phyloP scores from a whole-genome alignment of 192 early-diverging fungal species.

The Entomortierella beljakovae region DNA sequence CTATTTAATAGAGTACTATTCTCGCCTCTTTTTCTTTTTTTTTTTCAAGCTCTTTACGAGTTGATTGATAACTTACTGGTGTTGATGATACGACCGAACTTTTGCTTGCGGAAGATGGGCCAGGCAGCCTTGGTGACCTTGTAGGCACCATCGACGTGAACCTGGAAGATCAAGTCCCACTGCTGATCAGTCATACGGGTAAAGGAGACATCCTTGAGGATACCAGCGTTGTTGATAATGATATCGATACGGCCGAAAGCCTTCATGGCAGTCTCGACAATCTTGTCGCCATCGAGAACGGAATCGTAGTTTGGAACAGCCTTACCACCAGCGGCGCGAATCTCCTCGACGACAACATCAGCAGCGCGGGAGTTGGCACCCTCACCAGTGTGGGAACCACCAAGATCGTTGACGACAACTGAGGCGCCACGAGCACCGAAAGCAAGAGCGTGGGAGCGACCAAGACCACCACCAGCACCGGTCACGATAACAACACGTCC shows the following conservation, averaged over 20 bases:
- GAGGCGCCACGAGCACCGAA: constrained; percentile 92
- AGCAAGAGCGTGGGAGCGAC: constrained; percentile 91
- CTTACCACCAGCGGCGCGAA: constrained; percentile 85
- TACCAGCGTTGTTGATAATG: constrained; percentile 98
- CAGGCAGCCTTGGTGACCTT: constrained; percentile 97
- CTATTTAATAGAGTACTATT: not conserved
- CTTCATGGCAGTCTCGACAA: constrained; percentile 96
- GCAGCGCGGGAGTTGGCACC: constrained; percentile 83
- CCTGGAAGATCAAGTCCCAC: constrained; percentile 94
- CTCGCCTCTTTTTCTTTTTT: not conserved
- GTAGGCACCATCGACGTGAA: constrained; percentile 96
- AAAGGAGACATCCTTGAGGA: constrained; percentile 97
- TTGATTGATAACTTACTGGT: constrained; percentile 39
- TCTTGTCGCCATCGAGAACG: constrained; percentile 97
- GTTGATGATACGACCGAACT: constrained; percentile 84
- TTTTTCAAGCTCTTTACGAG: not conserved
- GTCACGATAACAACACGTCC: constrained; percentile 93
- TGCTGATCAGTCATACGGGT: constrained; percentile 97
- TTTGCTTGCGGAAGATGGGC: constrained; percentile 95
- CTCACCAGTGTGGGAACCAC: constrained; percentile 81
- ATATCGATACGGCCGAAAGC: constrained; percentile 96
- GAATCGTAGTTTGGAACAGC: constrained; percentile 98
- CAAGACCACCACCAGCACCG: constrained; percentile 94
- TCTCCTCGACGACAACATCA: constrained; percentile 88
- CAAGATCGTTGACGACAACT: constrained; percentile 98